phyloP scores from a whole-genome alignment of 2,329 filamentous ascomycete species.

The Metarhizium rileyi region DNA sequence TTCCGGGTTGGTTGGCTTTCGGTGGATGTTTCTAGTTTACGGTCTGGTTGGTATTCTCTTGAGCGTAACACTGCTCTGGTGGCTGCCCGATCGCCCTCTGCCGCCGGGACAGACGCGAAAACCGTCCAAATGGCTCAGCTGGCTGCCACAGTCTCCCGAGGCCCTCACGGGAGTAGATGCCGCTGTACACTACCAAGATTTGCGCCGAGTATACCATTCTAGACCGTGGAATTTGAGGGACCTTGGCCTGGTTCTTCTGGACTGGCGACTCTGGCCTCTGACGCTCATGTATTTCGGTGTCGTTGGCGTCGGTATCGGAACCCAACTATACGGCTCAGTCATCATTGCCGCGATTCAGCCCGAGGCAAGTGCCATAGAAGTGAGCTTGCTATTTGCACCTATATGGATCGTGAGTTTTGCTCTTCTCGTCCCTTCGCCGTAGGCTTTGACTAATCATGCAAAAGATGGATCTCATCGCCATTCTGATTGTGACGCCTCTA shows the following conservation, averaged over 20 bases:
- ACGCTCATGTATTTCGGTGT: slow-evolving; percentile 91
- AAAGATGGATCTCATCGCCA: slow-evolving; percentile 82
- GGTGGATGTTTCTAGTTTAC: slow-evolving; percentile 90
- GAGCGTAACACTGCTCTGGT: slow-evolving; percentile 71
- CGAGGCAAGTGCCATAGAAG: slow-evolving; percentile 58
- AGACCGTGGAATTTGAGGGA: slow-evolving; percentile 65
- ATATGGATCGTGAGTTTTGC: slow-evolving; percentile 83
- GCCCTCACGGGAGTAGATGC: slow-evolving; percentile 71
- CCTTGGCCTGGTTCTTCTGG: slow-evolving; percentile 59
- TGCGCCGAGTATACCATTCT: slow-evolving; percentile 70
- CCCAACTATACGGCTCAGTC: slow-evolving; percentile 77
- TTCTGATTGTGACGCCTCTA: slow-evolving; percentile 73
- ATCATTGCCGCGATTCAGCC: slow-evolving; percentile 77
- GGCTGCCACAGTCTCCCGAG: slow-evolving; percentile 59
- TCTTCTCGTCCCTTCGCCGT: not conserved
- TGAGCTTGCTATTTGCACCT: slow-evolving; percentile 77
- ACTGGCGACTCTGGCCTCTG: slow-evolving; percentile 84
- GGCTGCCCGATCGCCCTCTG: slow-evolving; percentile 76
- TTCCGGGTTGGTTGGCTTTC: slow-evolving; percentile 68
- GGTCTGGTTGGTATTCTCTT: slow-evolving; percentile 65
- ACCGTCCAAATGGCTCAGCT: slow-evolving; percentile 45
- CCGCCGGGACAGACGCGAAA: slow-evolving; percentile 55
- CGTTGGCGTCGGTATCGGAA: slow-evolving; percentile 84
- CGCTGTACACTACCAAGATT: slow-evolving; percentile 70
- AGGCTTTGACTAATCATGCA: not conserved